Conservation (phyloP, 2,329 filamentous ascomycete species). For the Arthrobotrys musiformis region DNA sequence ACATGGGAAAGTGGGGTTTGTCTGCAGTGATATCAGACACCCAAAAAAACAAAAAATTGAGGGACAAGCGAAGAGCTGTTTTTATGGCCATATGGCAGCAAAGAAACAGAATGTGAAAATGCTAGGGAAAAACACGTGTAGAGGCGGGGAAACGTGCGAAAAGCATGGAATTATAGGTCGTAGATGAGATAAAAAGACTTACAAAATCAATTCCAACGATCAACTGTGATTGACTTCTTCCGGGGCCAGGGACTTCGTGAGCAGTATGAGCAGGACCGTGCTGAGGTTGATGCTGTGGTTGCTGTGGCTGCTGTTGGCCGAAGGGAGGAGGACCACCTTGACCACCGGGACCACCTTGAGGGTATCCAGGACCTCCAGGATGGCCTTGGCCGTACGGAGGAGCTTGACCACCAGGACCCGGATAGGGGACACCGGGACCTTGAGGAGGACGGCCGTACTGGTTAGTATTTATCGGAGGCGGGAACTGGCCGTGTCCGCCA, state of each 20-base stretch:
- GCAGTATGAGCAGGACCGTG: slow-evolving; percentile 61
- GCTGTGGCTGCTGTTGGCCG: slow-evolving; percentile 58
- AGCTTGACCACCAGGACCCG: slow-evolving; percentile 26
- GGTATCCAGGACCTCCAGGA: slow-evolving; percentile 53
- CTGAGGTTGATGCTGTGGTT: slow-evolving; percentile 50
- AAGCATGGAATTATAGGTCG: background rate
- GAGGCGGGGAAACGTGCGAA: background rate
- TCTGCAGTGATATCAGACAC: slow-evolving; percentile 45
- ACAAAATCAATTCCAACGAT: slow-evolving; percentile 99
- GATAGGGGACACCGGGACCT: slow-evolving; percentile 34
- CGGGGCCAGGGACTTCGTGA: slow-evolving; percentile 83
- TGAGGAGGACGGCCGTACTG: slow-evolving; percentile 30
- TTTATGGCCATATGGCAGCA: background rate
- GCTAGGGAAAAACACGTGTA: slow-evolving; percentile 5
- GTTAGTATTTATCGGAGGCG: slow-evolving; percentile 52
- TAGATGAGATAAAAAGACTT: slow-evolving; percentile 63
- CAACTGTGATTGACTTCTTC: slow-evolving; percentile 91
- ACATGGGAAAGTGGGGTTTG: slow-evolving; percentile 46
- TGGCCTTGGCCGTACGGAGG: slow-evolving; percentile 23
- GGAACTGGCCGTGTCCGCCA: slow-evolving; percentile 22
- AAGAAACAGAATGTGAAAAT: background rate
- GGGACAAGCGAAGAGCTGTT: slow-evolving; percentile 6
- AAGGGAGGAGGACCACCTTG: slow-evolving; percentile 60
- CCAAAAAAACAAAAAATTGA: slow-evolving; percentile 19
- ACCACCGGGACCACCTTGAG: slow-evolving; percentile 53